These are phyloP conservation scores for Botryobasidium botryosum DNA, from an alignment of 768 basidiomycete genomes.

Conservation along the genomic window DNA sequence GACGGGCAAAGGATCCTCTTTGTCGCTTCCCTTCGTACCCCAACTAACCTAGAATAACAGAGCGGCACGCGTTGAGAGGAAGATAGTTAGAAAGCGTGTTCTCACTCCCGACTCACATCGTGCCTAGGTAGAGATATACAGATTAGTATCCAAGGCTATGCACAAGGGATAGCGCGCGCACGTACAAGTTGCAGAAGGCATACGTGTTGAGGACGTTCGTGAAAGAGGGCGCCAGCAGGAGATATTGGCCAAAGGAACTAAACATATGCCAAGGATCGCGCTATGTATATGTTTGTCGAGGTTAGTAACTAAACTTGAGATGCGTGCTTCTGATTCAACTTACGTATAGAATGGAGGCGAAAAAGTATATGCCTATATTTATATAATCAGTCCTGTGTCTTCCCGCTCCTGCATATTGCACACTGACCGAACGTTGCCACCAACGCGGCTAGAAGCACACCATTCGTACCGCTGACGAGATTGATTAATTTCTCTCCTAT, in stretches of 20 bases:
- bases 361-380: conserved; percentile 51
- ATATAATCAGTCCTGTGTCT: conserved; percentile 14
- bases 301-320: conserved; percentile 5
- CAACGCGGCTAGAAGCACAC: conserved; percentile 72
- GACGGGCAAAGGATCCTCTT: conserved; percentile 80
- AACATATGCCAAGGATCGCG: conserved; percentile 98
- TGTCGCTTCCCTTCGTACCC: conserved; percentile 93
- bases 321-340: conserved; percentile 20
- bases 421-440: conserved; percentile 65
- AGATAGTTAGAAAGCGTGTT: neutral
- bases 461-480: conserved; percentile 62
- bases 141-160: conserved; percentile 13
- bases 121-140: conserved; percentile 1
- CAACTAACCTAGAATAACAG: conserved; percentile 40
- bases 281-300: conserved; percentile 31
- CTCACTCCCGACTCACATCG: conserved; percentile 2
- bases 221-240: conserved; percentile 81
- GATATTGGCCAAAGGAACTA: conserved; percentile 82
- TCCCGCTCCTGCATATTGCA: neutral
- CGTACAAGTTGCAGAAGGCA: conserved; percentile 93
- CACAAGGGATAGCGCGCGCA: conserved; percentile 28
- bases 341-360: conserved; percentile 74
- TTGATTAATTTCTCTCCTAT: conserved; percentile 32
- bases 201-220: conserved; percentile 93
- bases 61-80: neutral